Percentiles rank a stretch among this genome's conserved stretches.
These are phyloP conservation scores for Asclepias syriaca DNA, from an alignment of 257 asterid species.

Conservation along the genomic window DNA sequence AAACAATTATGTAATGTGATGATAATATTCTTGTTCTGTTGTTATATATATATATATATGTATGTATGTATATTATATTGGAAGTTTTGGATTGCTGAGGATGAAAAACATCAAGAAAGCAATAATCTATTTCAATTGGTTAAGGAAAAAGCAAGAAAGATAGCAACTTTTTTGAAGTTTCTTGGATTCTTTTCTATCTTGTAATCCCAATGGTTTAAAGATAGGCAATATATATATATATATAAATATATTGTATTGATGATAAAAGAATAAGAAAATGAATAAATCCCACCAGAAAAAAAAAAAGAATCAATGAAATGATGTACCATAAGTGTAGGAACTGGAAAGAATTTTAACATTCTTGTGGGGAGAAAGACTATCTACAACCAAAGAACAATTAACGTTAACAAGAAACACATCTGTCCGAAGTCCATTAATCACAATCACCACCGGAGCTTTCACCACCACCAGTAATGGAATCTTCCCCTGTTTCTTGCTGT, in stretches of 20 bases:
- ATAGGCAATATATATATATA: too few relatives aligned
- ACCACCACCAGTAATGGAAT: constrained; percentile 43
- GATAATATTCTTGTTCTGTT: neutral
- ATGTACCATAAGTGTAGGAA: constrained; percentile 5
- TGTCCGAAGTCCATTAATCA: constrained; percentile 1
- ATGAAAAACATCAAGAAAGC: neutral
- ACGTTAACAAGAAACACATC: constrained; percentile 23
- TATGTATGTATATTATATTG: neutral
- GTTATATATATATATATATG: too few relatives aligned
- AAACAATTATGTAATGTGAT: neutral
- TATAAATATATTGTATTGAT: too few relatives aligned
- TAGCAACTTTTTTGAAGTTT: neutral
- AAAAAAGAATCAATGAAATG: constrained; percentile 12
- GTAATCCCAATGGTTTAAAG: too few relatives aligned
- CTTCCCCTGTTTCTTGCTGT: constrained; percentile 18
- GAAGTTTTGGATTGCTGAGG: constrained; percentile 5
- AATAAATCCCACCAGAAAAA: neutral
- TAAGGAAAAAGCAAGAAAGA: neutral
- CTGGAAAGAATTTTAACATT: constrained; percentile 27
- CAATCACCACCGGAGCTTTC: constrained; percentile 31
- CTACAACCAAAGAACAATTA: constrained; percentile 32
- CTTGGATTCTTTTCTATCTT: neutral
- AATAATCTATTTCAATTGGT: neutral
- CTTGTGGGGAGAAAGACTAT: constrained; percentile 30
- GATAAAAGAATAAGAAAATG: neutral